Evolutionary conservation across 208 protist genomes (phyloP), one percentile per base, ranked within the genome.

Genomic region (Crithidia fasciculata): DNA sequence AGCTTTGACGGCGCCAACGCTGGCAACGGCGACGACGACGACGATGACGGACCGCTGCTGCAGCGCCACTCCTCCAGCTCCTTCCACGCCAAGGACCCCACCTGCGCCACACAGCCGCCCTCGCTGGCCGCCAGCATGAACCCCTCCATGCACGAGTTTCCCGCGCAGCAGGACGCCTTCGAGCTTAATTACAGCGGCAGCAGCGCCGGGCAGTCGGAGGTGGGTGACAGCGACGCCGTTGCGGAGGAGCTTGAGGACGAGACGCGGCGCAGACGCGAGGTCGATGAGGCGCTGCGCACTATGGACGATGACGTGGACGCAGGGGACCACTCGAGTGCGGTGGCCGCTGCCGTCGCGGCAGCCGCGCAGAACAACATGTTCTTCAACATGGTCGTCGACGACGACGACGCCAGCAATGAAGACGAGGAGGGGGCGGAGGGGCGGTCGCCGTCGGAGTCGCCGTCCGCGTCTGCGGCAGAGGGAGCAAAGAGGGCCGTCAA

Each of bases 151-250:
- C 74, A 57, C 28, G 63, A 66, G 18, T 45, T 55, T 55, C 53
- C 64, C 0, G 8, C 44, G 4, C 60, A 80, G 37, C 47, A 15
- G 8, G 77, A 77, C 53, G 52, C 9, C 44, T 19, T 64, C 9
- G 64, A 81, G 37, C 62, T 71, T 36, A 82, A 73, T 65, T 70
- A 68, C 60, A 67, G 66, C 40, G 62, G 68, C 72, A 75, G 67
- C 78, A 78, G 72, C 62, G 58, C 69, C 45, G 65, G 68, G 2
- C 67, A 83, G 63, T 78, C 68, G 18, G 71, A 78, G 54, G 64
- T 65, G 36, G 64, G 69, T n/a, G 74, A 80, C 52, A 69, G 40
- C 54, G 74, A 80, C 19, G 68, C 56, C 2, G 28, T 53, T 9
- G 62, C 15, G 8, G 74, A 80, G 37, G 74, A 74, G 47, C 65